Conservation (phyloP, 2,329 filamentous ascomycete genomes). For the Talaromyces sp. region DNA sequence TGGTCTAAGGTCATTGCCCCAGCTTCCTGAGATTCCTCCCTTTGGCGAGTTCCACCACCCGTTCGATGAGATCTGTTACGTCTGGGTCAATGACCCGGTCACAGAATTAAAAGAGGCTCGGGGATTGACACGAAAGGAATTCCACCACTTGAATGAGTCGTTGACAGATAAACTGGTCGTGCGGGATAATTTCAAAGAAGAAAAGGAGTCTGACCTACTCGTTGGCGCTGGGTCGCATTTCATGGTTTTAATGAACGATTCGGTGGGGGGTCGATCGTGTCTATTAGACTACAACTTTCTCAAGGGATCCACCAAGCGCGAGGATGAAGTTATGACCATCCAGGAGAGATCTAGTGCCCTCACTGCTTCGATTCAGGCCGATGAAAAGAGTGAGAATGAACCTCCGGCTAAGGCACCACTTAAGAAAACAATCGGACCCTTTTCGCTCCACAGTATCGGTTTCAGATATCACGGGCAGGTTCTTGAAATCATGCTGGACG, state of each 20-base stretch:
- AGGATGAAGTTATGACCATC: background rate
- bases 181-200: background rate
- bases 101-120: background rate
- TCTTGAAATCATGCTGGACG: constrained; percentile 18
- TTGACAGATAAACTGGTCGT: background rate
- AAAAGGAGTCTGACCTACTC: background rate
- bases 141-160: background rate
- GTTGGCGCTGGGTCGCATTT: background rate
- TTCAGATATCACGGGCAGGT: constrained; percentile 28
- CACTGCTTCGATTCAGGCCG: background rate
- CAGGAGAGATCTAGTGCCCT: background rate
- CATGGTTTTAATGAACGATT: background rate
- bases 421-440: constrained; percentile 23
- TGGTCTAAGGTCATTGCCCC: too few relatives aligned
- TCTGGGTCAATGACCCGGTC: background rate
- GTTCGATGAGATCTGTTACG: constrained; percentile 13
- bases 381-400: background rate
- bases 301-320: background rate
- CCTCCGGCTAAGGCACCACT: constrained; percentile 16
- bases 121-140: background rate
- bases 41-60: constrained; percentile 13
- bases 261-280: background rate
- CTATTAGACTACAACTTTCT: background rate
- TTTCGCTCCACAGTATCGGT: constrained; percentile 33
- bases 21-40: too few relatives aligned